Conservation (phyloP, 1,284 basidiomycete species). For the Trametes versicolor region DNA sequence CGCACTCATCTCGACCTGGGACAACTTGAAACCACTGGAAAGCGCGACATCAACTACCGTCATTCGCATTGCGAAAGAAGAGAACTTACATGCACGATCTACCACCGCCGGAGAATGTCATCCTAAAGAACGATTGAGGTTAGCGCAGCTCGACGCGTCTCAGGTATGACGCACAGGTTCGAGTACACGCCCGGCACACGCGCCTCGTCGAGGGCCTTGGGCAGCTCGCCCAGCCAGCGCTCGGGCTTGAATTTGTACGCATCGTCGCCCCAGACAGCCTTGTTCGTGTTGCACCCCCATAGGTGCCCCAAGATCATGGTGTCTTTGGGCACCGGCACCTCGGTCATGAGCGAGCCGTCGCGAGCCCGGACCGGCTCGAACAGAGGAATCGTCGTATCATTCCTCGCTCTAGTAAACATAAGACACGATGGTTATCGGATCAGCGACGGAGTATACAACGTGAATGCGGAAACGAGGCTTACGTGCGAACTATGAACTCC, state of each 20-base stretch:
- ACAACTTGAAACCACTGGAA: constrained; percentile 46
- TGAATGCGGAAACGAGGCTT: neutral
- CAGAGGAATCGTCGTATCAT: neutral
- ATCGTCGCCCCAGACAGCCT: constrained; percentile 33
- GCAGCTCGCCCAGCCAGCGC: constrained; percentile 27
- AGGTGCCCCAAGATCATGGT: constrained; percentile 20
- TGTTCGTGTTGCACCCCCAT: constrained; percentile 25
- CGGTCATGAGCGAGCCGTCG: constrained; percentile 23
- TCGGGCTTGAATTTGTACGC: constrained; percentile 35
- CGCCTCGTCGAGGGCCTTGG: constrained; percentile 18
- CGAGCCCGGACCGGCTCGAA: neutral
- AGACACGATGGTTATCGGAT: neutral
- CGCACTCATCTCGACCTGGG: constrained; percentile 49
- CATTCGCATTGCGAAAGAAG: neutral
- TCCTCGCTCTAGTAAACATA: neutral
- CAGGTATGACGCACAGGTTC: constrained; percentile 27
- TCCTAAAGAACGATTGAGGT: neutral
- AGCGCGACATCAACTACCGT: neutral
- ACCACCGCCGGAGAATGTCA: constrained; percentile 44
- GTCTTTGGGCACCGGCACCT: constrained; percentile 26
- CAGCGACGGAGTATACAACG: no score
- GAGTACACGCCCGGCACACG: constrained; percentile 34
- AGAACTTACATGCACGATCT: constrained; percentile 44
- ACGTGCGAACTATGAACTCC: constrained; percentile 12
- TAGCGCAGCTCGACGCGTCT: neutral